Evolutionary conservation across 768 basidiomycete species (phyloP), one percentile per base, ranked within the genome.

Genomic region (Kondoa subrosea): DNA sequence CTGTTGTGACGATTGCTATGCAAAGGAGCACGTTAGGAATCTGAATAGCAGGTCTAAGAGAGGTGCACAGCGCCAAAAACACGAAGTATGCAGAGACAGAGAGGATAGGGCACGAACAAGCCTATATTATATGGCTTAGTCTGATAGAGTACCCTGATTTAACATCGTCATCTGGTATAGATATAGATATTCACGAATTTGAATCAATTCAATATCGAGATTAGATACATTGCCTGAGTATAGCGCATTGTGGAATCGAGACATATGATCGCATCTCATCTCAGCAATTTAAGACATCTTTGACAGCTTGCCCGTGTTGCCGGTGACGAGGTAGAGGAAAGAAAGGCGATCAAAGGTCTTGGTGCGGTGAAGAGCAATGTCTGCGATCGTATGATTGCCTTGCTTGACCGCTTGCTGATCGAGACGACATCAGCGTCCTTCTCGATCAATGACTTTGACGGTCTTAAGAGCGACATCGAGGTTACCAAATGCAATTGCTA

Each of bases 251-350:
- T 99, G 95, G 84, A 97, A 97, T 58, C 90, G 83, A 17, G 92
- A 93, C 92, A 97, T 97, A 26, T 91, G 89, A 75, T 97, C 90
- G 0, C 91, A 91, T 66, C 95, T 82, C 64, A 89, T 90, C 75
- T 90, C 86, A 0, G 95, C 92, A 72, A 99, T 97, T 78, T 90
- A 91, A 77, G 92, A 90, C 95, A 99, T 99, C 80, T 96, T 97
- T 1, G 82, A 81, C n/a, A 99, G 79, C 75, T 96, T 95, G 71
- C 95, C 92, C 16, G 81, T 81, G 78, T 90, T 91, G 60, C 95
- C 95, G 34, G 89, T 91, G 31, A 89, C 82, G 67, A 97, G 83
- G 77, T 99, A 99, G 69, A 97, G 81, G 85, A 97, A 99, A 1
- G 95, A 97, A 65, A 99, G 81, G 67, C 88, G 87, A 77, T 99